Percentiles rank a stretch among this genome's conserved stretches.
Conservation (phyloP, 2,329 filamentous ascomycete genomes). For the Didymellaceae sp. region DNA sequence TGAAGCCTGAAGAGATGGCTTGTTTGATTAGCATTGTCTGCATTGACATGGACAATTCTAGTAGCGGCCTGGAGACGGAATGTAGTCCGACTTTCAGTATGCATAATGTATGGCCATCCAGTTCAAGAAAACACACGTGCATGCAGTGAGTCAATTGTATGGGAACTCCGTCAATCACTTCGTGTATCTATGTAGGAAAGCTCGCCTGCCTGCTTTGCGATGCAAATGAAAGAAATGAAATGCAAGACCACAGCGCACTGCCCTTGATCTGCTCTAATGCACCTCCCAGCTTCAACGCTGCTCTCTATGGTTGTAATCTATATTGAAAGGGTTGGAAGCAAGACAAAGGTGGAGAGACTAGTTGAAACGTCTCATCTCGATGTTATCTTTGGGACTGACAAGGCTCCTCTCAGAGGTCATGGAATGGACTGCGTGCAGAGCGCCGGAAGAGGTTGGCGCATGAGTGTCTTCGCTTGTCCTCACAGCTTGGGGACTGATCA, state of each 20-base stretch:
- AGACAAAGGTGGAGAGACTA: slow-evolving; percentile 5
- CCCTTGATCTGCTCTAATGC: slow-evolving; percentile 12
- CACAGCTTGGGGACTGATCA: slow-evolving; percentile 41
- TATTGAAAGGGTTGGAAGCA: not conserved
- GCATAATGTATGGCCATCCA: too few relatives aligned
- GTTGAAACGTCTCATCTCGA: slow-evolving; percentile 43
- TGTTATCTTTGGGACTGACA: slow-evolving; percentile 37
- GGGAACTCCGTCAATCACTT: too few relatives aligned
- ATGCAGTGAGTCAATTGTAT: too few relatives aligned
- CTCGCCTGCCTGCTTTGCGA: slow-evolving; percentile 2
- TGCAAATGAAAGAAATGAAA: slow-evolving; percentile 1
- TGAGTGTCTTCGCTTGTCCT: slow-evolving; percentile 32
- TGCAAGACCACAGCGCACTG: slow-evolving; percentile 20
- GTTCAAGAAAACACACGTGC: too few relatives aligned
- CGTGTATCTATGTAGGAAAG: slow-evolving; percentile 1
- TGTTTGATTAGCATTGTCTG: too few relatives aligned
- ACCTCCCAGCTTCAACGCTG: not conserved
- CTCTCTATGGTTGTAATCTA: not conserved
- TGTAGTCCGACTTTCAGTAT: too few relatives aligned
- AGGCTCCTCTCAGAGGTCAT: slow-evolving; percentile 28
- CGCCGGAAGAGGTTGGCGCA: slow-evolving; percentile 32
- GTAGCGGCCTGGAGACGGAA: too few relatives aligned
- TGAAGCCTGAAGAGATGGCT: too few relatives aligned
- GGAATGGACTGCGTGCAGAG: slow-evolving; percentile 13
- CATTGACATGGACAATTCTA: too few relatives aligned